Conservation (phyloP, 2,329 filamentous ascomycete genomes). For the Daldinia eschscholtzii region DNA sequence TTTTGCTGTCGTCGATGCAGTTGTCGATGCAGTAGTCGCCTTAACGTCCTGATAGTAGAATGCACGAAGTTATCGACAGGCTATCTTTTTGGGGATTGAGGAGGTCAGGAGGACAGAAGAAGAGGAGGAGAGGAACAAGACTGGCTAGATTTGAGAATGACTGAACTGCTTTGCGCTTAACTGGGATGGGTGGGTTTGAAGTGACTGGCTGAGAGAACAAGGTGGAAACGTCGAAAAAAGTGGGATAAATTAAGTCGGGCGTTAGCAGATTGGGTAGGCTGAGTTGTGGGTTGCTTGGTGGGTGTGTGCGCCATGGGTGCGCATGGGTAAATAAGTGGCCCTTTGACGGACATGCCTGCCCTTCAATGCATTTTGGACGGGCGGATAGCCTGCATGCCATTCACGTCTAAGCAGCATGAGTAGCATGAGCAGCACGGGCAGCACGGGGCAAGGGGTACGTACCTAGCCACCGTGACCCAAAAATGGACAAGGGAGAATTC, state of each 20-base stretch:
- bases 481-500: conserved; percentile 16
- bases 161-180: conserved; percentile 36
- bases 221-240: conserved; percentile 44
- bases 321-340: conserved; percentile 17
- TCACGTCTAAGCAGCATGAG: conserved; percentile 4
- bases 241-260: conserved; percentile 41
- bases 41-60: conserved; percentile 25
- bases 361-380: conserved; percentile 34
- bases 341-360: conserved; percentile 28
- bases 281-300: conserved; percentile 18
- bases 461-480: conserved; percentile 14
- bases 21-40: conserved; percentile 21
- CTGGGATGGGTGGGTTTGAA: conserved; percentile 28
- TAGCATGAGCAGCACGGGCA: background rate
- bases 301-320: conserved; percentile 13
- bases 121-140: conserved; percentile 34
- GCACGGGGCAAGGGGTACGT: conserved; percentile 4
- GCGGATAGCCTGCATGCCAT: conserved; percentile 34
- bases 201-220: conserved; percentile 42
- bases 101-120: conserved; percentile 42
- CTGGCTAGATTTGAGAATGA: conserved; percentile 40
- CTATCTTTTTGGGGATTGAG: conserved; percentile 23
- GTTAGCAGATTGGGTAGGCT: conserved; percentile 41
- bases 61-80: conserved; percentile 33
- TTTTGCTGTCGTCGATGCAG: conserved; percentile 9